Conservation (phyloP, 208 protist genomes). For the Trypanosoma rangeli region DNA sequence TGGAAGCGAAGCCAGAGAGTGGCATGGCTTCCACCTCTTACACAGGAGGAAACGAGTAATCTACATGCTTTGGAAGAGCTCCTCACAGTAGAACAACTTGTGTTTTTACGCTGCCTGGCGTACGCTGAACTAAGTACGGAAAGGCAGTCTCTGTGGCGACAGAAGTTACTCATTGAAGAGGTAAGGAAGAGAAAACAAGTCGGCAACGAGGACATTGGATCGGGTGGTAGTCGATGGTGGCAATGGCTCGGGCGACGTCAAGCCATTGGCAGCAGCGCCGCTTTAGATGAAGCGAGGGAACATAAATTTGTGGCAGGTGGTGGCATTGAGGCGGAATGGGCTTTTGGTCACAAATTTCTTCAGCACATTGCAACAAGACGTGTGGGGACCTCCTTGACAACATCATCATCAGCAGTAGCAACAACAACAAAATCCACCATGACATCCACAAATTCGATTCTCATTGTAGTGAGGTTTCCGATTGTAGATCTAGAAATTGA, state of each 20-base stretch:
- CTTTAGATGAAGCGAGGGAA: neutral
- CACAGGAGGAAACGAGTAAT: conserved; percentile 36
- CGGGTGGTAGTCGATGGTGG: conserved; percentile 11
- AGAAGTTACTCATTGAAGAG: conserved; percentile 47
- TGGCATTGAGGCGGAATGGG: conserved; percentile 34
- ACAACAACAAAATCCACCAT: neutral
- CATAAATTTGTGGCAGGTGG: neutral
- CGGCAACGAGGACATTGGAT: neutral
- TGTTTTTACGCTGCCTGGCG: conserved; percentile 78
- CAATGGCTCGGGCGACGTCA: conserved; percentile 25
- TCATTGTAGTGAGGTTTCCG: neutral
- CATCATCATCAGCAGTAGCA: conserved; percentile 1
- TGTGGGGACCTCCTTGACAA: neutral
- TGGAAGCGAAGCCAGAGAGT: conserved; percentile 58
- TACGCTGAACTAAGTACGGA: conserved; percentile 63
- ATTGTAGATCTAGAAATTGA: conserved; percentile 15
- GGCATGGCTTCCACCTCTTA: conserved; percentile 65
- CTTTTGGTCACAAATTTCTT: conserved; percentile 26
- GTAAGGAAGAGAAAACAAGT: conserved; percentile 5
- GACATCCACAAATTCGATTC: neutral
- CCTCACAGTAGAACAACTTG: conserved; percentile 60
- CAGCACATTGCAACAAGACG: neutral
- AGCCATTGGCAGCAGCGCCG: neutral
- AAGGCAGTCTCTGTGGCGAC: conserved; percentile 31
- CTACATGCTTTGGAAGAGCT: conserved; percentile 51